Conservation (phyloP, 768 basidiomycete genomes). For the Tricholoma sp. region DNA sequence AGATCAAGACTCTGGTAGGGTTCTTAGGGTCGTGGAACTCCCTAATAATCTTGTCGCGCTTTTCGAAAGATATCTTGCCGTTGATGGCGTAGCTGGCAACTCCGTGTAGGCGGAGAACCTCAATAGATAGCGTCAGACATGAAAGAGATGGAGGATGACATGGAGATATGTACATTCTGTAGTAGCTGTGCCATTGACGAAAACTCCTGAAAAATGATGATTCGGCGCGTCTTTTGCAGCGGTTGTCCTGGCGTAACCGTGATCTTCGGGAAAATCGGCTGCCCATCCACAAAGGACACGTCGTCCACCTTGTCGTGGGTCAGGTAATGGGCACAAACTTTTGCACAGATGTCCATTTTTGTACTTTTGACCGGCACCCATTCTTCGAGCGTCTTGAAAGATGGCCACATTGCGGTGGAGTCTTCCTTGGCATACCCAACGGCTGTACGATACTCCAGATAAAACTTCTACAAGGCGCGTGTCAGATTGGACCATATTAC, state of each 20-base stretch:
- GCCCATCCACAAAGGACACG: conserved; percentile 4
- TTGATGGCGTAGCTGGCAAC: conserved; percentile 8
- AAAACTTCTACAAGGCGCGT: too few species aligned
- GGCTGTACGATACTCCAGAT: too few species aligned
- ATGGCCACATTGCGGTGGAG: conserved; percentile 1
- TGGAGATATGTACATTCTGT: conserved; percentile 12
- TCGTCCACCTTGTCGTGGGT: conserved; percentile 2
- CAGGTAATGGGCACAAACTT: conserved; percentile 2
- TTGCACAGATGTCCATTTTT: conserved; percentile 7
- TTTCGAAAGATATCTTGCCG: conserved; percentile 7
- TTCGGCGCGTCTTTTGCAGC: not conserved
- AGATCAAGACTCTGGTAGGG: conserved; percentile 11
- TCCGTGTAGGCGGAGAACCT: conserved; percentile 6
- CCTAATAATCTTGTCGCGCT: conserved; percentile 10
- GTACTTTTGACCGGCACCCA: conserved; percentile 7
- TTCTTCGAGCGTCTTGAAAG: conserved; percentile 4
- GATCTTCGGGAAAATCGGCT: conserved; percentile 1
- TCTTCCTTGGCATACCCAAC: not conserved
- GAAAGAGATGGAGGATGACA: not conserved
- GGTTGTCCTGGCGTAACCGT: not conserved
- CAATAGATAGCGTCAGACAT: not conserved
- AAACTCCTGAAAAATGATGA: conserved; percentile 14
- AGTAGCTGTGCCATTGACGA: conserved; percentile 12
- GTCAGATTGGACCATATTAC: too few species aligned
- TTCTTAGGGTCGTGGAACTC: conserved; percentile 5